Percentiles rank a stretch among this genome's conserved stretches.
Conservation (phyloP, 2,329 filamentous ascomycete species). For the Aspergillus japonicus region DNA sequence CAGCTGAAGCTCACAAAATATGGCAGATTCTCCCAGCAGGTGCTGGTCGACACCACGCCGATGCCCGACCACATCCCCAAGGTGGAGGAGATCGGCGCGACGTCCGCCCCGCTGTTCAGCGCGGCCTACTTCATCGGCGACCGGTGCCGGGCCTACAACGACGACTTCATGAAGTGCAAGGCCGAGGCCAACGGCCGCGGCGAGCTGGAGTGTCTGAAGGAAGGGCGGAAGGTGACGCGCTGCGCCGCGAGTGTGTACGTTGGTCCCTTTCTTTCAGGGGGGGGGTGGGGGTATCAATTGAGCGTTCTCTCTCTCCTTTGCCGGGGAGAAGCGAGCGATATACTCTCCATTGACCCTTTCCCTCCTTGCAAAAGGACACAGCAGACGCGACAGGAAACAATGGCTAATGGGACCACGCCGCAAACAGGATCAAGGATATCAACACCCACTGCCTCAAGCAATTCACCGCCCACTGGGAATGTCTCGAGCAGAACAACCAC, state of each 20-base stretch:
- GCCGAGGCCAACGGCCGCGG: slow-evolving; percentile 84
- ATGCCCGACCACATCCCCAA: slow-evolving; percentile 88
- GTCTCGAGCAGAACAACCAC: slow-evolving; percentile 96
- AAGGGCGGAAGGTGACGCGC: slow-evolving; percentile 92
- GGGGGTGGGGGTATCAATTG: no score
- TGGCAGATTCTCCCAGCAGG: slow-evolving; percentile 87
- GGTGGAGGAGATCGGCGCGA: slow-evolving; percentile 90
- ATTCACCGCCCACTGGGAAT: slow-evolving; percentile 93
- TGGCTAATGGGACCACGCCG: neutral
- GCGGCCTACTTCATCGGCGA: slow-evolving; percentile 97
- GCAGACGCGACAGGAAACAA: neutral
- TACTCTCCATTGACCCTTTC: neutral
- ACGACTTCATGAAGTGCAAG: slow-evolving; percentile 99
- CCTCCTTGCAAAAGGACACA: no score
- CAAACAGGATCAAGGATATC: slow-evolving; percentile 78
- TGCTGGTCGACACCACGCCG: slow-evolving; percentile 93
- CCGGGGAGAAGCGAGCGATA: neutral
- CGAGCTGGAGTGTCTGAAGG: slow-evolving; percentile 92
- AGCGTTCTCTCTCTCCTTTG: neutral
- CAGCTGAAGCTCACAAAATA: neutral
- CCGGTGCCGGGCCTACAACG: slow-evolving; percentile 91
- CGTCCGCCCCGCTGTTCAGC: slow-evolving; percentile 85
- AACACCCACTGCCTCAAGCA: slow-evolving; percentile 90
- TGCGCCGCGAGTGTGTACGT: slow-evolving; percentile 95
- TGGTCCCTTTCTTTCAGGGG: neutral